Base-by-base conservation (phyloP, 768 basidiomycete genomes). In the Lentinus brumalis region DNA sequence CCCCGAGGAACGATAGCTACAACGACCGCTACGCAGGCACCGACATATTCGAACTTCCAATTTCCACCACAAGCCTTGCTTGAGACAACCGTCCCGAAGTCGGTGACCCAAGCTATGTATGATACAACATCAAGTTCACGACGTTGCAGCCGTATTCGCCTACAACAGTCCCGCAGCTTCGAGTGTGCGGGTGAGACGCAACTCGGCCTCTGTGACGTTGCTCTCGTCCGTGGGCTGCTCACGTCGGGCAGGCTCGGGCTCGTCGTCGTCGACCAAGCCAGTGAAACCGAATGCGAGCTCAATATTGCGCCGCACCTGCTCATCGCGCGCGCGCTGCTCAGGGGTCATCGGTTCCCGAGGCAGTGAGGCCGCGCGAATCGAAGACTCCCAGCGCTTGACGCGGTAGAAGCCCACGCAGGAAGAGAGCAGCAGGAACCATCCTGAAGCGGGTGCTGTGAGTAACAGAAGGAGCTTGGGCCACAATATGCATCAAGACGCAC, bases 391-490 rank as follows among this genome's bases (percentile, higher is more conserved):
- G 54, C 88, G 88, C 70, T 94, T 94, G 50, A 93, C 81, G 62
- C 92, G 87, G 84, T 87, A 89, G 74, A 83, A 97, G 10, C 90
- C 87, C 32, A 94, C 84, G 56, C 91, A 58, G 39, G 92, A 93
- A 1, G 93, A 89, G 38, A 97, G 79, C 35, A 98, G 79, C 26
- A 98, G 79, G 81, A 96, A 94, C 95, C 95, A 97, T 12, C 94
- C 89, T 91, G 58, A 30, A 15, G 9, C 18, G 1, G 15, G n/a
- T 21, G 21, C 14, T 47, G 39, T 41, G 51, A 44, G 35, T 42
- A 64, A 21, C 50, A 45, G 35, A 31, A 50, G 50, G 26, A 8
- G n/a, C 4, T 4, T n/a, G 7, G 29, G 21, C 29, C 21, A 38
- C 18, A 39, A 2, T n/a, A 21, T 42, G 39, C 10, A 44, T 49